Evolutionary conservation across 192 early-diverging fungal genomes (phyloP).

Genomic region (Podila epicladia): DNA sequence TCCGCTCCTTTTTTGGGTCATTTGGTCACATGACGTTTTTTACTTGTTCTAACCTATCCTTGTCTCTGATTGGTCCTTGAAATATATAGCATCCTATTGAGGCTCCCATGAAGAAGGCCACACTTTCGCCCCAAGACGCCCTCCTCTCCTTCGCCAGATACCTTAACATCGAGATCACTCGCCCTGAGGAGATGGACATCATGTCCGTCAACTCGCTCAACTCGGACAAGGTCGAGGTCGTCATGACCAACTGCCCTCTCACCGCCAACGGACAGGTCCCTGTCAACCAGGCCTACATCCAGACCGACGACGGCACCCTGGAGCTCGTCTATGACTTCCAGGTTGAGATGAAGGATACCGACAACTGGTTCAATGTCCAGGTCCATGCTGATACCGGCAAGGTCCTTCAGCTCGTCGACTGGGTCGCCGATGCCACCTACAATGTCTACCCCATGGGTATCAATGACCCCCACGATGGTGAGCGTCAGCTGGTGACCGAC

Average conservation of each 20-base stretch:
- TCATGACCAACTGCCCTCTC: conserved; percentile 62
- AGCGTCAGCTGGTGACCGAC: conserved; percentile 61
- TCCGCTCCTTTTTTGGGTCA: conserved; percentile 1
- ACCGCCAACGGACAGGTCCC: conserved; percentile 63
- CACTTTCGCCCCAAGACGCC: conserved; percentile 71
- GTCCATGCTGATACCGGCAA: conserved; percentile 69
- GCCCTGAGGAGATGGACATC: conserved; percentile 53
- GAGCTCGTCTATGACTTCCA: conserved; percentile 86
- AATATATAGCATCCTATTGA: conserved; percentile 11
- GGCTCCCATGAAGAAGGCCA: conserved; percentile 33
- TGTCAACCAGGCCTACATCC: conserved; percentile 72
- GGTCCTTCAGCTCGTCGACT: conserved; percentile 82
- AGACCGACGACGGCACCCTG: conserved; percentile 62
- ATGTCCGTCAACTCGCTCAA: conserved; percentile 48
- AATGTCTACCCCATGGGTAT: conserved; percentile 83
- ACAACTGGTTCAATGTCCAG: conserved; percentile 83
- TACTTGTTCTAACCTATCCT: conserved; percentile 1
- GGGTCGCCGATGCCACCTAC: conserved; percentile 83
- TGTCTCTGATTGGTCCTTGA: conserved; percentile 20
- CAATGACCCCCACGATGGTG: conserved; percentile 81
- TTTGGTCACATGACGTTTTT: too few relatives aligned
- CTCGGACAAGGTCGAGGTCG: conserved; percentile 41
- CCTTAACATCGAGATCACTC: conserved; percentile 64
- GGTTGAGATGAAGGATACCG: conserved; percentile 74
- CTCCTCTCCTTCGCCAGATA: conserved; percentile 66